Evolutionary conservation across 129 eudicot species (phyloP), one percentile per base, ranked within the genome.

Genomic region (Artemisia tridentata): DNA sequence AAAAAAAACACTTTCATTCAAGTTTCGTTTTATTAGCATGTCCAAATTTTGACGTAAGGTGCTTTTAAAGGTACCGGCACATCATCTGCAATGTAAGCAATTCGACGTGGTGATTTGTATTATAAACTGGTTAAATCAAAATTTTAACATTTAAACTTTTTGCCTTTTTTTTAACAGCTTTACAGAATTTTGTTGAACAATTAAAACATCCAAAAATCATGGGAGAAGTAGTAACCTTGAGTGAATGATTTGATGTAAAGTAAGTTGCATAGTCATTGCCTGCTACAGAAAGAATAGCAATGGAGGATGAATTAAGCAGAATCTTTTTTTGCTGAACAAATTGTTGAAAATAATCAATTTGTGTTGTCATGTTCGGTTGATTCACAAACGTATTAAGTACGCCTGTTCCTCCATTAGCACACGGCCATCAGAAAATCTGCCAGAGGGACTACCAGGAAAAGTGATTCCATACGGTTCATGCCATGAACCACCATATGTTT

Each of bases 351-450:
- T 76, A 61, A 72, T 88, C 79, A 21, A 91, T 85, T 72, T 91
- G 97, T 31, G 89, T 72, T 2, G 89, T 83, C 91, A 91, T 85
- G 83, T 91, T 91, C 71, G 97, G 95, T 63, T 81, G 73, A 50
- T 75, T 56, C 56, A 77, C 86, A 55, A 81, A 38, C 51, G 97
- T 91, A 58, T 81, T 65, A 58, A 91, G 88, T 19, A 91, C 95
- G 31, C 97, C 97, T 11, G 91, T 87, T 70, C 97, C 97, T 81
- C 97, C 97, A 71, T 20, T 73, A 89, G 88, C 46, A 89, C 82
- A 25, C 83, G 92, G 19, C 96, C 96, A 79, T 89, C 85, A 49
- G 96, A 89, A 59, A 89, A 89, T 34, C 96, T 77, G 50, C 96
- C 96, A 11, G 90, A 70, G 2, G 92, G 96, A 62, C 71, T 67